Percentiles rank a stretch among this genome's conserved stretches.
phyloP scores from a whole-genome alignment of 441 rosid species.

The Pelargonium citronellum region DNA sequence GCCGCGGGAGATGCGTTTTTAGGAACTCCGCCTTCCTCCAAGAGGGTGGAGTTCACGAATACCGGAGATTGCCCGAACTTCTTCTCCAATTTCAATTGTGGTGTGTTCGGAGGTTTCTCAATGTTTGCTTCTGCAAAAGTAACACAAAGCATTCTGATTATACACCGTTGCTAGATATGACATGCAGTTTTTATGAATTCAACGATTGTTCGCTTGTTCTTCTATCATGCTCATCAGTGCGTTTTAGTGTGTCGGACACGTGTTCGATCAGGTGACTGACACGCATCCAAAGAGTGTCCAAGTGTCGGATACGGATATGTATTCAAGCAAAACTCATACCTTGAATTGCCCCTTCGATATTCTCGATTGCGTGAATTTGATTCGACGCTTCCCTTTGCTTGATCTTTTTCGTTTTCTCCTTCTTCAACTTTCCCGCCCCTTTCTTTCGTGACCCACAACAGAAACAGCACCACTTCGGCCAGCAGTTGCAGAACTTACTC shows the following conservation, averaged over 20 bases:
- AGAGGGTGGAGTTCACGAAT: conserved; percentile 63
- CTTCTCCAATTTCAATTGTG: conserved; percentile 74
- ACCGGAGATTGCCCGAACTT: conserved; percentile 90
- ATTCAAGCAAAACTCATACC: conserved; percentile 28
- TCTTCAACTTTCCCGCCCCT: conserved; percentile 40
- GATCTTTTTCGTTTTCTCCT: conserved; percentile 46
- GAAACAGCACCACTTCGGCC: conserved; percentile 77
- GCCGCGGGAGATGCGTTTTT: conserved; percentile 70
- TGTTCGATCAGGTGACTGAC: too few relatives aligned
- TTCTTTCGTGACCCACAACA: conserved; percentile 53
- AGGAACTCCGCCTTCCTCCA: conserved; percentile 84
- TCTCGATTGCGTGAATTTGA: conserved; percentile 73
- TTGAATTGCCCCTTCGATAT: conserved; percentile 59
- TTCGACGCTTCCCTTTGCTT: conserved; percentile 47
- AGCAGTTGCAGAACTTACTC: conserved; percentile 76
- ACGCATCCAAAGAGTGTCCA: too few relatives aligned
- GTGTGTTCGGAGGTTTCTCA: conserved; percentile 46
- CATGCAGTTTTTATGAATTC: too few relatives aligned
- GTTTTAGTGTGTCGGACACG: too few relatives aligned
- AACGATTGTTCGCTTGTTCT: too few relatives aligned
- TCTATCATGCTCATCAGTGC: too few relatives aligned
- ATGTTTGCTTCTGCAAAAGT: conserved; percentile 44
- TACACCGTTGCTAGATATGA: too few relatives aligned
- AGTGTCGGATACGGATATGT: too few relatives aligned
- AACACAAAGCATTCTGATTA: not conserved